phyloP scores from a whole-genome alignment of 1,139 yeast genomes.

The Protomyces lactucae-debilis region DNA sequence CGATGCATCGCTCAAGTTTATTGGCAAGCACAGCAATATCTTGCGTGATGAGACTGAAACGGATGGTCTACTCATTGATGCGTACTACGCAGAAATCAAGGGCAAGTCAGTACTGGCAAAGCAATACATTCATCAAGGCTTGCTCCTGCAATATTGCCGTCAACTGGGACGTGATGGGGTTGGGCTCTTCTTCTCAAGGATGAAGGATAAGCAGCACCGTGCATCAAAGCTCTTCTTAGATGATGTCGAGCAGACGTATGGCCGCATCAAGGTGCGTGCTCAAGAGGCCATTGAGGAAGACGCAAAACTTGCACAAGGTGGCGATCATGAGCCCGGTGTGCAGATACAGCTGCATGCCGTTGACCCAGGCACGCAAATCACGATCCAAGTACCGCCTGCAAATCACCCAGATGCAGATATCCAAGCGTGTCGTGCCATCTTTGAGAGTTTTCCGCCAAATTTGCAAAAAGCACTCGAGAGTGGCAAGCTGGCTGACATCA shows the following conservation, averaged over 20 bases:
- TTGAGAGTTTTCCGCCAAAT: slow-evolving; percentile 53
- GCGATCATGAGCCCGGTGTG: slow-evolving; percentile 52
- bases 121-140: slow-evolving; percentile 71
- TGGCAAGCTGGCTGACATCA: slow-evolving; percentile 68
- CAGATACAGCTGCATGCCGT: slow-evolving; percentile 81
- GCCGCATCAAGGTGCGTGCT: slow-evolving; percentile 73
- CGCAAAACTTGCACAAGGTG: slow-evolving; percentile 40
- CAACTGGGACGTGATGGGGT: slow-evolving; percentile 60
- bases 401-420: slow-evolving; percentile 46
- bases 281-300: slow-evolving; percentile 52
- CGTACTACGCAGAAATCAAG: slow-evolving; percentile 74
- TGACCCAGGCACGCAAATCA: slow-evolving; percentile 74
- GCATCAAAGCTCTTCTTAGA: slow-evolving; percentile 62
- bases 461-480: slow-evolving; percentile 76
- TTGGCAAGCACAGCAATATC: slow-evolving; percentile 60
- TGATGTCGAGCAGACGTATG: slow-evolving; percentile 66
- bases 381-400: slow-evolving; percentile 59
- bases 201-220: slow-evolving; percentile 52
- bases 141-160: slow-evolving; percentile 69
- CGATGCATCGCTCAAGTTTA: slow-evolving; percentile 49
- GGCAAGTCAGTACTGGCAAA: slow-evolving; percentile 52
- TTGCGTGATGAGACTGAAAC: slow-evolving; percentile 71
- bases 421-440: slow-evolving; percentile 49
- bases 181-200: slow-evolving; percentile 54
- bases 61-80: slow-evolving; percentile 88